phyloP scores from a whole-genome alignment of 148 eudicot genomes.

The Fagopyrum homotropicum region DNA sequence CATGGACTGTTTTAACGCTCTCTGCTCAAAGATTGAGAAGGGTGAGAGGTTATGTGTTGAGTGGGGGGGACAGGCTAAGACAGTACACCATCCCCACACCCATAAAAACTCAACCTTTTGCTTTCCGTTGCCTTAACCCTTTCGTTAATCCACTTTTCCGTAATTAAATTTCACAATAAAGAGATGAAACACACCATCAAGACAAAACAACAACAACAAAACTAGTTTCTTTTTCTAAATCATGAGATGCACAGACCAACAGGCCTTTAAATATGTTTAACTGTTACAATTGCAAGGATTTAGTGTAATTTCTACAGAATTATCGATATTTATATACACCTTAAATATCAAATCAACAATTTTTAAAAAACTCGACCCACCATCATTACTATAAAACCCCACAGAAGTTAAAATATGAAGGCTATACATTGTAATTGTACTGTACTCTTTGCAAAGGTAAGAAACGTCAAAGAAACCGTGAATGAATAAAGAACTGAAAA shows the following conservation, averaged over 20 bases:
- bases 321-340: too few species aligned
- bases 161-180: neutral
- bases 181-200: neutral
- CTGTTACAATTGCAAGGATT: too few species aligned
- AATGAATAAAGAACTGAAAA: neutral
- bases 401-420: neutral
- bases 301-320: too few species aligned
- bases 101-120: neutral
- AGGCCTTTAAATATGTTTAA: too few species aligned
- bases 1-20: slow-evolving; percentile 14
- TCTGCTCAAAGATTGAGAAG: neutral
- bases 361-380: neutral
- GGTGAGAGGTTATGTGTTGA: neutral
- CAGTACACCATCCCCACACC: neutral
- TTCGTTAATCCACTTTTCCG: neutral
- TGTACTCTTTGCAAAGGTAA: neutral
- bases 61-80: slow-evolving; percentile 7
- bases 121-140: neutral
- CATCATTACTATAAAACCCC: neutral
- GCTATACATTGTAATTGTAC: neutral
- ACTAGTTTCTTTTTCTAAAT: neutral
- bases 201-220: slow-evolving; percentile 5
- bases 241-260: neutral
- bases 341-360: too few species aligned
- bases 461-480: neutral